phyloP scores from a whole-genome alignment of 2,329 filamentous ascomycete genomes.

The Fusarium penzigii region DNA sequence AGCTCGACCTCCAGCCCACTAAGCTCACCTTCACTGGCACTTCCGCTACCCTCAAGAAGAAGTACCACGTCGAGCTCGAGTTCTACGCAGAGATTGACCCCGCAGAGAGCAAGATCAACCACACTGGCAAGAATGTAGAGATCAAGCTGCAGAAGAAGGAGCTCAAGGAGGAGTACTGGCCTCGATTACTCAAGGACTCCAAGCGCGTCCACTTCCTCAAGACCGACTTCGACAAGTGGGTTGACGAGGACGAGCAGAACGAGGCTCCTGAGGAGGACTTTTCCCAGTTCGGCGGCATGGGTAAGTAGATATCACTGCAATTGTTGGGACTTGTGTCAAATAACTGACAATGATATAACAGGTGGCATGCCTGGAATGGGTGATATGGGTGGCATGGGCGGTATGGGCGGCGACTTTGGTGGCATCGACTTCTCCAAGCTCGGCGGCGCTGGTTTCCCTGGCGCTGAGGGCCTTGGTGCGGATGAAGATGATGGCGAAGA shows the following conservation, averaged over 20 bases:
- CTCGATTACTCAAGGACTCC: conserved; percentile 84
- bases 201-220: conserved; percentile 95
- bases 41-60: conserved; percentile 81
- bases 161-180: conserved; percentile 92
- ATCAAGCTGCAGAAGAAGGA: conserved; percentile 97
- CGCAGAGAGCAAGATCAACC: conserved; percentile 79
- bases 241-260: conserved; percentile 98
- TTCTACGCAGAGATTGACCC: conserved; percentile 91
- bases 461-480: conserved; percentile 48
- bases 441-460: conserved; percentile 59
- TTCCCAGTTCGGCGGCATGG: conserved; percentile 67
- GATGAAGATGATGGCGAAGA: conserved; percentile 58
- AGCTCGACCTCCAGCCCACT: conserved; percentile 80
- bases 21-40: conserved; percentile 79
- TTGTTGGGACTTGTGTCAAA: too few relatives aligned
- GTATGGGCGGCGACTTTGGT: conserved; percentile 65
- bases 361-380: background rate
- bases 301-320: conserved; percentile 40
- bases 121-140: conserved; percentile 86
- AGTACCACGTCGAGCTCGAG: conserved; percentile 83
- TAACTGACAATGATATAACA: background rate
- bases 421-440: conserved; percentile 96
- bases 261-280: conserved; percentile 81
- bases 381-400: background rate
- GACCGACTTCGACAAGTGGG: conserved; percentile 99